Evolutionary conservation across 108 stramenopile genomes (phyloP).

Genomic region (Nitzschia sp.): DNA sequence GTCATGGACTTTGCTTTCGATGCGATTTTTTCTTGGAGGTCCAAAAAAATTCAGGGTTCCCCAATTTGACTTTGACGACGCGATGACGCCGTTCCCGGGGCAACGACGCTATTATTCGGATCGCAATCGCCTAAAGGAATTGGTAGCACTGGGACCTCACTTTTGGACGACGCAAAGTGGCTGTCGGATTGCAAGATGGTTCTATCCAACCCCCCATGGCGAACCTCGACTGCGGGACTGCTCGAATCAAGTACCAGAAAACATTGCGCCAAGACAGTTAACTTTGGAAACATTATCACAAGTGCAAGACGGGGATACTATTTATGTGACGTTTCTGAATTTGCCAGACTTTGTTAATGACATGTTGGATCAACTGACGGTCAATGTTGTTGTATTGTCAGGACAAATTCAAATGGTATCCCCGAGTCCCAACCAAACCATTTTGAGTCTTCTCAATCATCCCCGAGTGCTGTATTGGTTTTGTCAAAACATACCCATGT

Average conservation of each 20-base stretch:
- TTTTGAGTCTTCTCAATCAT: constrained; percentile 3
- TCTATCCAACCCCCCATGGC: constrained; percentile 4
- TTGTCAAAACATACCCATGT: constrained; percentile 10
- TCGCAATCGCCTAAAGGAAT: neutral
- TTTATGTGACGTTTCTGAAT: constrained; percentile 5
- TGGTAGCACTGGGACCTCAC: neutral
- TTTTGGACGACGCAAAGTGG: constrained; percentile 21
- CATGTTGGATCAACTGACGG: neutral
- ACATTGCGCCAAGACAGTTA: neutral
- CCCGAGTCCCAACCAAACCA: neutral
- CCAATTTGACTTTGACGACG: too few species aligned
- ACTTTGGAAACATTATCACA: neutral
- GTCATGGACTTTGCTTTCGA: too few species aligned
- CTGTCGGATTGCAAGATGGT: constrained; percentile 11
- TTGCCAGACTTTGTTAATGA: constrained; percentile 8
- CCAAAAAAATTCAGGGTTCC: too few species aligned
- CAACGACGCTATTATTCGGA: neutral
- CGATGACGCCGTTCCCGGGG: neutral
- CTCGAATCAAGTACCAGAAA: neutral
- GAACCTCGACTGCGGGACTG: constrained; percentile 4
- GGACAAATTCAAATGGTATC: neutral
- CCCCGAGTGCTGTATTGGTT: constrained; percentile 10
- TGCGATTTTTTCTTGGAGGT: too few species aligned
- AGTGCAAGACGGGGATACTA: neutral
- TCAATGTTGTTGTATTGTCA: constrained; percentile 11